Base-by-base conservation (phyloP, 305 asterid genomes). In the Solanum hybrid region DNA sequence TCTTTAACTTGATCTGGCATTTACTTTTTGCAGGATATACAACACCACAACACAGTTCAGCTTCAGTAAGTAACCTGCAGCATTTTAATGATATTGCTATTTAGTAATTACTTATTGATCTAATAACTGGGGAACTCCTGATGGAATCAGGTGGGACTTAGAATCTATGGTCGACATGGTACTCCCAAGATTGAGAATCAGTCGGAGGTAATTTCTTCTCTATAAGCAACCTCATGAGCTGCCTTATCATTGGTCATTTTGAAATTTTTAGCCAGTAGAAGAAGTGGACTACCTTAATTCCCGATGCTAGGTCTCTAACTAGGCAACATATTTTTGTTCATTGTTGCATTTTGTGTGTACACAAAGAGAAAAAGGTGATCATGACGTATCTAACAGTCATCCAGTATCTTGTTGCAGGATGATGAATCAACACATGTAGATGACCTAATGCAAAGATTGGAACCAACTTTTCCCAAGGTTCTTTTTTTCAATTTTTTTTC, bases 391-490 rank as follows among this genome's bases (percentile, higher is more conserved):
- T 89, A 87, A 85, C 89, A 67, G 79, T 90, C 91, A 81, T 87
- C 26, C 4, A 29, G 88, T 89, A 83, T 92, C 71, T 74, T 36
- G 89, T 90, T 92, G 89, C 93, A 96, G 98, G 96, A 89, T 61
- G 92, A 89, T 75, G 91, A 90, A 88, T 93, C 98, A 86, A 91
- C 90, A 73, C 95, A 93, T 69, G 89, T 94, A 89, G 95, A 95
- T 90, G 94, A 93, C 87, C 92, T 95, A 87, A 89, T 95, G 57
- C 93, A 89, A 89, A 93, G 95, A 93, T 92, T 96, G 69, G 90
- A 92, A 84, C 96, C 97, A 81, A 90, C 94, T 91, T 91, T 93
- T 92, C 95, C 97, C 26, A 94, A 96, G 99, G 98, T 97, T 90
- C 75, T 90, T 89, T 71, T 71, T 73, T 73, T 26, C 91, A 11